Base-by-base conservation (phyloP, 2,329 filamentous ascomycete species). In the Curvularia verruculosa region DNA sequence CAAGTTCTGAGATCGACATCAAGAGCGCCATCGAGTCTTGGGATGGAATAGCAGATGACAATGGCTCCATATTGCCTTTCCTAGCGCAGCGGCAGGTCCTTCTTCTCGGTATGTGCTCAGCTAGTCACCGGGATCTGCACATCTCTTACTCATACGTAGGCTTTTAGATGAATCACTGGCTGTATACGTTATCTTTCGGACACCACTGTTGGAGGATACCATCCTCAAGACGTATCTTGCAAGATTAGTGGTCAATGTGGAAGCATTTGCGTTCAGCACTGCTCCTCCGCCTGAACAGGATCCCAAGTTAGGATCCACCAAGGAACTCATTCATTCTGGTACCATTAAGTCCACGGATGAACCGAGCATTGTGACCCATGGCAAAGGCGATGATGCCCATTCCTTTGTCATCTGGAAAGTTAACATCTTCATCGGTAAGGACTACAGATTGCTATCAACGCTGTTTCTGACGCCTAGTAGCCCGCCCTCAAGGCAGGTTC, bases 151-250 rank as follows among this genome's bases (percentile, higher is more conserved):
- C 75, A 83, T 77, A 31, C 67, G 66, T 77, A 83, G 78, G 79
- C 70, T 49, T 71, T 56, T 78, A 92, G 90, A 93, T 83, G 90
- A 93, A 80, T 86, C 85, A 24, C 82, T 90, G 54, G 80, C 87
- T 61, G 82, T 92, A 18, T 86, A 90, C 68, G 79, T 92, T 60
- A 81, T 91, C 10, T 82, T 93, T 55, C 84, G 85, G 67, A 87
- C 87, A 8, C 86, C 87, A 3, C 81, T 83, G 68, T 79, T 84
- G 54, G 83, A 86, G 53, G 83, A 89, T 58, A 73, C 80, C 29
- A 78, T 79, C 0, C 77, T 92, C 19, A 81, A 83, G 54, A 81
- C 83, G 34, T 86, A 86, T 53, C 78, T 92, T 34, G 80, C 81
- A 48, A 82, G 88, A 54, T 77, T 92, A n/a, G 80, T 83, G 23